Evolutionary conservation across 2,329 filamentous ascomycete species (phyloP).

Genomic region (Emergomyces pasteurianus): DNA sequence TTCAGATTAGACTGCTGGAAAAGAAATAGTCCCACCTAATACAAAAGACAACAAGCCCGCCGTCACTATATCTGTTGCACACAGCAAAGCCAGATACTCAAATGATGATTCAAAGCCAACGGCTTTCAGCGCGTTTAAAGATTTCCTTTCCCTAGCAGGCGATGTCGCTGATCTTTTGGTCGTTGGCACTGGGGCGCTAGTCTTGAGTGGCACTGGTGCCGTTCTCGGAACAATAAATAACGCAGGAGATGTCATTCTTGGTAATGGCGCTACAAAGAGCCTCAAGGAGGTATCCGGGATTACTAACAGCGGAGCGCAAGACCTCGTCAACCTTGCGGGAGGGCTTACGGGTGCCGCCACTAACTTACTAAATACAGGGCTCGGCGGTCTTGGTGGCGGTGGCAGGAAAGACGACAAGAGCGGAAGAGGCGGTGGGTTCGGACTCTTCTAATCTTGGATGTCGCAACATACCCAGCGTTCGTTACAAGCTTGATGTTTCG

Average conservation of each 20-base stretch:
- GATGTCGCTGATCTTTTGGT: conserved; percentile 1
- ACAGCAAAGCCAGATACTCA: not conserved
- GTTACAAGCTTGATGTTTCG: not conserved
- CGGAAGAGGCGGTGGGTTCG: not conserved
- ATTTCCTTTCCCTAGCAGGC: conserved; percentile 1
- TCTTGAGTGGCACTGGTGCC: not conserved
- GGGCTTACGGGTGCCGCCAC: not conserved
- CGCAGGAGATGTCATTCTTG: not conserved
- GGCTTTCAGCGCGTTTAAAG: not conserved
- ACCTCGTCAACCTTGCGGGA: not conserved
- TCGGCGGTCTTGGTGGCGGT: not conserved
- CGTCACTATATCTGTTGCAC: not conserved
- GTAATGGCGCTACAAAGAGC: not conserved
- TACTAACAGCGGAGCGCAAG: not conserved
- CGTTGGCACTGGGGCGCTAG: not conserved
- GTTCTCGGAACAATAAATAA: not conserved
- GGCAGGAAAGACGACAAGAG: not conserved
- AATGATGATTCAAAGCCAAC: not conserved
- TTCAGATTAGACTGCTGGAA: not conserved
- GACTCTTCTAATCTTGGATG: not conserved
- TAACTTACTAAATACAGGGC: not conserved
- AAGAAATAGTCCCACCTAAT: not conserved
- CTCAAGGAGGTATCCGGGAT: not conserved
- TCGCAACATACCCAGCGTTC: not conserved
- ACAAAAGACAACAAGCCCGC: not conserved